Evolutionary conservation across 2,329 filamentous ascomycete species (phyloP).

Genomic region (Rhynchosporium agropyri): DNA sequence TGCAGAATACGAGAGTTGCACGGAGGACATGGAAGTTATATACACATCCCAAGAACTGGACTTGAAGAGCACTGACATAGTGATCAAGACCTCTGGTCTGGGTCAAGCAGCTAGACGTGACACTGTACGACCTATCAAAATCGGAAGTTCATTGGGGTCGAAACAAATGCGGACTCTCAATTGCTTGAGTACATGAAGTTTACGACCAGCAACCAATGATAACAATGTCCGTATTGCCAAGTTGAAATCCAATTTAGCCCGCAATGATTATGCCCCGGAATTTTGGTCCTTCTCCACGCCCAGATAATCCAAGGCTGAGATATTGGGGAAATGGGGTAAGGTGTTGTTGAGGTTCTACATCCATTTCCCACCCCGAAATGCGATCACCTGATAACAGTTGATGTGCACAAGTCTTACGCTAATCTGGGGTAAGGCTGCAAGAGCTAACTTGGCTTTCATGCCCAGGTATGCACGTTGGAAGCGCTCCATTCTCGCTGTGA

Average conservation of each 20-base stretch:
- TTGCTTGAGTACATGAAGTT: background rate
- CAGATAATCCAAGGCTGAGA: background rate
- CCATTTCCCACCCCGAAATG: background rate
- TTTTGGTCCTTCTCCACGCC: background rate
- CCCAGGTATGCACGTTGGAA: background rate
- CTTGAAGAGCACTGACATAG: background rate
- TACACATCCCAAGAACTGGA: background rate
- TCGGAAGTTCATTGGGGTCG: background rate
- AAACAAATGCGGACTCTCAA: background rate
- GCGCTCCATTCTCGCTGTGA: background rate
- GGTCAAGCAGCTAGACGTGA: background rate
- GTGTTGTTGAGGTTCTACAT: background rate
- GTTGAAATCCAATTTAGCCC: background rate
- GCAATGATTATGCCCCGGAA: background rate
- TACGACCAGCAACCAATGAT: background rate
- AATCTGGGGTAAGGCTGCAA: background rate
- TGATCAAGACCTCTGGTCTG: background rate
- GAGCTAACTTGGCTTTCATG: background rate
- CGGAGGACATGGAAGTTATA: background rate
- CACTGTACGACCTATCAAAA: background rate
- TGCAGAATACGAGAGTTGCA: background rate
- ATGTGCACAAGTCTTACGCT: background rate
- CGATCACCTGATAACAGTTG: background rate
- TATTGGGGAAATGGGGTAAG: background rate
- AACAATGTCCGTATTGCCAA: background rate